phyloP scores from a whole-genome alignment of 2,329 filamentous ascomycete genomes.

The Trichoderma polysporum region DNA sequence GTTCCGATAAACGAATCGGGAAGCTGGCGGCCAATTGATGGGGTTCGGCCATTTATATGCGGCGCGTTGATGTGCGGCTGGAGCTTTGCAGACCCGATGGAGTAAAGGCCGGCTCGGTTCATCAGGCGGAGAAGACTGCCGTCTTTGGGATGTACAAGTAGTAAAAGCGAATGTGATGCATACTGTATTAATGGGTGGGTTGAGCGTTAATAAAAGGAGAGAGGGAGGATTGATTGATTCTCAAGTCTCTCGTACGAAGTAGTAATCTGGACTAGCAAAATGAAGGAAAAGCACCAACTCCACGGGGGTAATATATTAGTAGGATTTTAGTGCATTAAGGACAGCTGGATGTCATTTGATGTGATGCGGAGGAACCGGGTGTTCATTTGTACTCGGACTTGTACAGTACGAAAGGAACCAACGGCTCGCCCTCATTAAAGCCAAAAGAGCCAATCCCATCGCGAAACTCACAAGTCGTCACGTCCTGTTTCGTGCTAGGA shows the following conservation, averaged over 20 bases:
- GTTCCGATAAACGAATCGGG: neutral
- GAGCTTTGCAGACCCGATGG: too few relatives aligned
- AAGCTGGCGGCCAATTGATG: slow-evolving; percentile 10
- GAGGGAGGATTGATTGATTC: neutral
- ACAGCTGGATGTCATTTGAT: neutral
- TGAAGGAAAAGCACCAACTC: neutral
- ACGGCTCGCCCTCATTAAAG: neutral
- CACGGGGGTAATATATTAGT: neutral
- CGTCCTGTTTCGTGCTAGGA: slow-evolving; percentile 13
- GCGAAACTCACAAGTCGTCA: neutral
- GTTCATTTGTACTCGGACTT: neutral
- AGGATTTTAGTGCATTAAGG: neutral
- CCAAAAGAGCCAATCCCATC: neutral
- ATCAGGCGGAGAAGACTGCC: neutral
- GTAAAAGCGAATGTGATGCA: neutral
- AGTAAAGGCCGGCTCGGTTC: too few relatives aligned
- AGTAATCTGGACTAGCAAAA: neutral
- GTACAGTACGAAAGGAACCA: neutral
- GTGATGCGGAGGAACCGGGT: neutral
- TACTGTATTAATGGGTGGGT: neutral
- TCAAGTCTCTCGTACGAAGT: neutral
- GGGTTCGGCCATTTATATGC: slow-evolving; percentile 4
- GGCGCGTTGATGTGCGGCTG: neutral
- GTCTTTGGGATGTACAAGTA: neutral
- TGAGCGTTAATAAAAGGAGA: neutral